A percentile compares a stretch with the other conserved stretches of the same genome.
Evolutionary conservation across 2,329 filamentous ascomycete species (phyloP).

Genomic region (Tolypocladium guangdongense): DNA sequence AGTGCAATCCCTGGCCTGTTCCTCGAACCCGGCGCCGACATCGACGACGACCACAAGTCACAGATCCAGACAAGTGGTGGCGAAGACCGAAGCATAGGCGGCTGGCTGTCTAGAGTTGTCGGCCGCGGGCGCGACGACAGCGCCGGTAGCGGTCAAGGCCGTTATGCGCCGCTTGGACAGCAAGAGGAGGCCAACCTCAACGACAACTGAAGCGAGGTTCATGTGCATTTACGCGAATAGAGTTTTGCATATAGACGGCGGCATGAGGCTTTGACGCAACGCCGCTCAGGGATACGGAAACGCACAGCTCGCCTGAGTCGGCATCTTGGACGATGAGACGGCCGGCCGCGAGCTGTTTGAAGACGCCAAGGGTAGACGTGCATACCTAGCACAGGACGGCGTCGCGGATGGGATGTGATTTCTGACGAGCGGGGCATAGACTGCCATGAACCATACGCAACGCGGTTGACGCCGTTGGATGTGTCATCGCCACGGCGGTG

Average conservation of each 20-base stretch:
- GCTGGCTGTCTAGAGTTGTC: slow-evolving; percentile 36
- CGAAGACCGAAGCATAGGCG: slow-evolving; percentile 33
- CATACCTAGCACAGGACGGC: neutral
- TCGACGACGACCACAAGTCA: slow-evolving; percentile 38
- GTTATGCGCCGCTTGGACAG: slow-evolving; percentile 30
- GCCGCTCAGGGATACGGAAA: neutral
- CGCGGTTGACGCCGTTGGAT: neutral
- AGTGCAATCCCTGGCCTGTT: slow-evolving; percentile 69
- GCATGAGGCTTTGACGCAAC: neutral
- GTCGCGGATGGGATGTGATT: neutral
- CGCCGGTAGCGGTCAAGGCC: slow-evolving; percentile 27
- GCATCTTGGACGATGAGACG: neutral
- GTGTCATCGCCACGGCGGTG: neutral
- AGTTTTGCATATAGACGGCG: slow-evolving; percentile 27
- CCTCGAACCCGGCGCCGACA: slow-evolving; percentile 60
- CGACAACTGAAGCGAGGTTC: slow-evolving; percentile 10
- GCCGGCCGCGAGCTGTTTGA: neutral
- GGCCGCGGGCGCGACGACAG: slow-evolving; percentile 27
- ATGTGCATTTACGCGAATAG: slow-evolving; percentile 13
- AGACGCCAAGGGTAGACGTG: neutral
- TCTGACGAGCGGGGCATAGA: neutral
- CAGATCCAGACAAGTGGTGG: slow-evolving; percentile 20
- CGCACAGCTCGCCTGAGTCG: neutral
- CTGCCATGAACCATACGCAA: neutral
- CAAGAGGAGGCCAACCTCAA: slow-evolving; percentile 23